phyloP scores from a whole-genome alignment of 164 flowering plant genomes.

The Hamamelis virginiana region DNA sequence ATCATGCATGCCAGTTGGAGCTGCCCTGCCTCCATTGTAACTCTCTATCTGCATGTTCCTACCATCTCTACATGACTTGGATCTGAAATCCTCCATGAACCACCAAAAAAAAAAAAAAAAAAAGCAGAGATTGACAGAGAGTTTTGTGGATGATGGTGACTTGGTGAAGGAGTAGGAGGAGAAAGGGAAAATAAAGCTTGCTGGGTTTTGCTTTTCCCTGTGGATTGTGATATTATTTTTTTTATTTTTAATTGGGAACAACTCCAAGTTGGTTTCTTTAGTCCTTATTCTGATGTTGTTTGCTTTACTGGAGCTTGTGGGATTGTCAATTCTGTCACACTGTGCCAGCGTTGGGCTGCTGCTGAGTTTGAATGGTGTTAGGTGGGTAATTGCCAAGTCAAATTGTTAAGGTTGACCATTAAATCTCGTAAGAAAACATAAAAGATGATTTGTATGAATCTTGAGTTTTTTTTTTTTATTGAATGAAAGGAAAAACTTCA shows the following conservation, averaged over 20 bases:
- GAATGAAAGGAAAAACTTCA: too few species aligned
- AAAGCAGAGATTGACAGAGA: background rate
- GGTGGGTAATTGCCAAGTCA: too few species aligned
- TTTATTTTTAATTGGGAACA: background rate
- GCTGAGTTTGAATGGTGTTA: too few species aligned
- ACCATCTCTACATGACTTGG: conserved; percentile 47
- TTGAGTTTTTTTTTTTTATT: too few species aligned
- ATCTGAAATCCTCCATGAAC: conserved; percentile 61
- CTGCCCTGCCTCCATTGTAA: conserved; percentile 28
- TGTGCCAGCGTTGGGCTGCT: too few species aligned
- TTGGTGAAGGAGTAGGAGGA: background rate
- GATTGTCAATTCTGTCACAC: too few species aligned
- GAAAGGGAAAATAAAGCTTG: background rate
- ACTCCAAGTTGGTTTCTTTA: background rate
- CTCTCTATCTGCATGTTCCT: conserved; percentile 43
- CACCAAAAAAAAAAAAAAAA: too few species aligned
- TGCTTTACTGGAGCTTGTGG: too few species aligned
- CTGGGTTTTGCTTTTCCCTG: conserved; percentile 5
- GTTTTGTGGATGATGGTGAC: background rate
- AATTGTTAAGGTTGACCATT: too few species aligned
- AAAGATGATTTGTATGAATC: too few species aligned
- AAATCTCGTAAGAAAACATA: too few species aligned
- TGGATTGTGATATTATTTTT: background rate
- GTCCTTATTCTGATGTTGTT: background rate
- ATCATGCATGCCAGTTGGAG: conserved; percentile 41